Conservation (phyloP, 2,329 filamentous ascomycete genomes). For the Cladobotryum mycophilum region DNA sequence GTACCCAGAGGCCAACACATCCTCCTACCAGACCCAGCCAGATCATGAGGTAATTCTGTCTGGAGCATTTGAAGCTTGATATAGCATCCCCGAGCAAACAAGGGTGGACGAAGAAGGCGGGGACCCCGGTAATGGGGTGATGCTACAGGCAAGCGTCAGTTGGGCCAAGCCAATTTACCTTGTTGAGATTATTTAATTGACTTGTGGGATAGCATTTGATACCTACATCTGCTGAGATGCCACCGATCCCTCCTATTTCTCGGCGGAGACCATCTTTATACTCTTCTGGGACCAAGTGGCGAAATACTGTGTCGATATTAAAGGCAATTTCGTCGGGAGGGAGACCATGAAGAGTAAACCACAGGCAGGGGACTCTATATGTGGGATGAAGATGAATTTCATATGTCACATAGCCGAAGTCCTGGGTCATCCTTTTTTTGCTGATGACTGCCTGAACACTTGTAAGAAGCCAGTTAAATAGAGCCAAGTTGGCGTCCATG, state of each 20-base stretch:
- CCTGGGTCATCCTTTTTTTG: conserved; percentile 24
- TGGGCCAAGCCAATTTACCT: conserved; percentile 24
- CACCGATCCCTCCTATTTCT: conserved; percentile 58
- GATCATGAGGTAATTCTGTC: conserved; percentile 69
- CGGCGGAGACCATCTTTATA: conserved; percentile 54
- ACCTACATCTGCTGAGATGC: conserved; percentile 72
- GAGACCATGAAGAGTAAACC: conserved; percentile 61
- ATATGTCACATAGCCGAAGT: conserved; percentile 54
- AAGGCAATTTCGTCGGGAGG: conserved; percentile 50
- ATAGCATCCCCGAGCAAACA: conserved; percentile 83
- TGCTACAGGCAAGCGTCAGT: conserved; percentile 52
- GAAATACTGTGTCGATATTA: conserved; percentile 63
- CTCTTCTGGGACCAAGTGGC: conserved; percentile 60
- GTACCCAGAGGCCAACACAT: conserved; percentile 72
- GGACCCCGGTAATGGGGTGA: conserved; percentile 72
- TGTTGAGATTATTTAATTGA: conserved; percentile 19
- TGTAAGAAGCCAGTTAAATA: conserved; percentile 15
- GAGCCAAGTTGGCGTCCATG: conserved; percentile 3
- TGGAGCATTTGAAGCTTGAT: conserved; percentile 54
- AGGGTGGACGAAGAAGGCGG: conserved; percentile 87
- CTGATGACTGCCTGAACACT: conserved; percentile 35
- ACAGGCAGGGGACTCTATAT: conserved; percentile 69
- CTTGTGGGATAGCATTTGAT: conserved; percentile 22
- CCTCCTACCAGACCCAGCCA: conserved; percentile 87
- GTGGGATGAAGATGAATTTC: conserved; percentile 70